Base-by-base conservation (phyloP, 371 early-diverging fungal genomes). In the Capillidium heterosporum region DNA sequence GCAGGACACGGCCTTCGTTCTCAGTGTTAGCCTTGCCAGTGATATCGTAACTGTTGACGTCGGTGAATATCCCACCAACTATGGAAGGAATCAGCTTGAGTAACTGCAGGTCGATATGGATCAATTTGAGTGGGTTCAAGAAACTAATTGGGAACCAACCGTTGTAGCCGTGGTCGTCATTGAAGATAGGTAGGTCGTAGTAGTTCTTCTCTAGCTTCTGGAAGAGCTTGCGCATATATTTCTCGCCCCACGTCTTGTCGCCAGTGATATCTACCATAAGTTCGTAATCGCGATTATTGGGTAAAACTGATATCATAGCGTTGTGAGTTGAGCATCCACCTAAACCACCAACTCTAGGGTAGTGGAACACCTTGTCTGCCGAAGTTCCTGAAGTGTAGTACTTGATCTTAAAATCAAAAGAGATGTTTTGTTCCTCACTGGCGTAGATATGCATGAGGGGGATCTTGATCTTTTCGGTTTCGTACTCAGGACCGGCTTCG, bases 141-240 rank as follows among this genome's bases (percentile, higher is more conserved):
- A 23, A 49, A 24, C 23, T 24, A 29, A 8, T 49, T 17, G 53
- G 40, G 17, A 53, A 35, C 53, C 53, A 53, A 28, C 53, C 53
- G 17, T n/a, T 23, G 11, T 17, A 53, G 11, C 53, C 53, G 26
- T 53, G 53, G 23, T 29, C 35, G 3, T 4, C 4, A 35, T 35
- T 35, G 13, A 7, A 35, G 35, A 7, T 35, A 35, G 35, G 28
- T 31, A 10, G 19, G 26, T 5, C 19, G 26, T 27, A 49, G 10
- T 49, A 29, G 31, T 49, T 49, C 28, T 31, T 24, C 50, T 49
- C 50, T 4, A 49, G 3, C 3, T 4, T 5, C 31, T 42, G 7
- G 26, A 40, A 54, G 13, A 32, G 23, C 21, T 54, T 35, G 27
- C 54, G 54, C 32, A 54, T 31, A 21, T 40, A 40, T 21, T 42